A percentile compares a stretch with the other conserved stretches of the same genome.
These are phyloP conservation scores for Dactylorhiza incarnata DNA, from an alignment of 106 monocot species.

Conservation along the genomic window DNA sequence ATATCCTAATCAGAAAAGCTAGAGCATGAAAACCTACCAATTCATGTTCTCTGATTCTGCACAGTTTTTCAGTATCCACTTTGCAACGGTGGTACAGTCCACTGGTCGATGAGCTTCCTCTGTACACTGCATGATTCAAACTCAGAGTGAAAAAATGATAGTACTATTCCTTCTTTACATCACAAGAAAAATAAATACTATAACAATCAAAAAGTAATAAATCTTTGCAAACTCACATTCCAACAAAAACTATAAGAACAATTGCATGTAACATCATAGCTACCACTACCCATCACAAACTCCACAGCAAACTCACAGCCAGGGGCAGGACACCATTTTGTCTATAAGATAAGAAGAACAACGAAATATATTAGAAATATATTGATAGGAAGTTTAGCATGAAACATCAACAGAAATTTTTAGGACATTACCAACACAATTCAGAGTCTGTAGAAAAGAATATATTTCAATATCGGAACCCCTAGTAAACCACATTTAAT, in stretches of 20 bases:
- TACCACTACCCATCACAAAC: slow-evolving; percentile 52
- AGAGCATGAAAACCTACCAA: slow-evolving; percentile 30
- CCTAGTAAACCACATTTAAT: background rate
- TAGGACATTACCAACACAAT: background rate
- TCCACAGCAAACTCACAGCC: slow-evolving; percentile 81
- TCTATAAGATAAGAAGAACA: slow-evolving; percentile 31
- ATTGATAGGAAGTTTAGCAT: background rate
- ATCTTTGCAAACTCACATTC: slow-evolving; percentile 53
- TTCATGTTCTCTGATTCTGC: slow-evolving; percentile 91
- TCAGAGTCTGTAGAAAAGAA: background rate
- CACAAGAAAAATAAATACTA: background rate
- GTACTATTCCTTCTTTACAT: background rate
- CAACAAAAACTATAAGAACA: slow-evolving; percentile 76
- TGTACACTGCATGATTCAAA: slow-evolving; percentile 51
- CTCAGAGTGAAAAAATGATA: background rate
- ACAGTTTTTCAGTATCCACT: slow-evolving; percentile 82
- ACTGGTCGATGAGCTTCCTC: slow-evolving; percentile 93
- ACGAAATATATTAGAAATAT: background rate
- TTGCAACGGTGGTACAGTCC: slow-evolving; percentile 66
- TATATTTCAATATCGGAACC: background rate
- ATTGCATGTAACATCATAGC: slow-evolving; percentile 69
- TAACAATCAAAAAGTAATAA: background rate
- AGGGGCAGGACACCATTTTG: slow-evolving; percentile 90
- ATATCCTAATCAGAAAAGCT: background rate
- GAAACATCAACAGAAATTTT: background rate